Conservation (phyloP, 129 eudicot species). For the Artemisia argyi region DNA sequence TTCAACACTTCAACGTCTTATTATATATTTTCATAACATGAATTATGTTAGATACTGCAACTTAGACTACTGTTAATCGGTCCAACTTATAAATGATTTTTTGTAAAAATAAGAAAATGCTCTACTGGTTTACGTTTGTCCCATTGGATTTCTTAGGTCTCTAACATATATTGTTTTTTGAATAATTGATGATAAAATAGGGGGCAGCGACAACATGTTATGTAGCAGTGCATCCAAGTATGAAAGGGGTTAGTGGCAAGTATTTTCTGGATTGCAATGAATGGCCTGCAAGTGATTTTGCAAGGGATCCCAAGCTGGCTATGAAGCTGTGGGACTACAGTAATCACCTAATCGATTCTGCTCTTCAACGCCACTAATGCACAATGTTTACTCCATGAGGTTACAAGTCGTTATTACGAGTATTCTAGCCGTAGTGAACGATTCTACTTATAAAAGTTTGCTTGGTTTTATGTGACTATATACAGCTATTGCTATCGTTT, state of each 20-base stretch:
- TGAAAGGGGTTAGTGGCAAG: slow-evolving; percentile 81
- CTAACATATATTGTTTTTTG: background rate
- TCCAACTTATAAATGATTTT: too few relatives aligned
- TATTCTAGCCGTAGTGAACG: background rate
- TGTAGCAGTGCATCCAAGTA: slow-evolving; percentile 70
- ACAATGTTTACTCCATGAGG: slow-evolving; percentile 9
- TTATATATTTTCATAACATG: too few relatives aligned
- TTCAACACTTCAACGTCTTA: too few relatives aligned
- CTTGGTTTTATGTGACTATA: slow-evolving; percentile 7
- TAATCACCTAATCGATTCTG: slow-evolving; percentile 53
- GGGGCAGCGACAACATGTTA: slow-evolving; percentile 99
- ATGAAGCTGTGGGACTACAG: slow-evolving; percentile 86
- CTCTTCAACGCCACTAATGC: slow-evolving; percentile 18
- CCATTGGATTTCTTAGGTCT: background rate
- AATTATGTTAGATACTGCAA: too few relatives aligned
- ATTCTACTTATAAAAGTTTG: background rate
- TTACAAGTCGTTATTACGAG: background rate
- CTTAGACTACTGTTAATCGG: too few relatives aligned
- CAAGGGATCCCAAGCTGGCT: slow-evolving; percentile 63
- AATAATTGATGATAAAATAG: slow-evolving; percentile 32
- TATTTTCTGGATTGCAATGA: slow-evolving; percentile 87
- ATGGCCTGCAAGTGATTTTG: slow-evolving; percentile 53
- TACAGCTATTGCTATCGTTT: too few relatives aligned
- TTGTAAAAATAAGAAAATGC: too few relatives aligned
- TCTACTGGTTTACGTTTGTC: too few relatives aligned